Base-by-base conservation (phyloP, 139 green algal genomes). In the Picochlorum costavermella region DNA sequence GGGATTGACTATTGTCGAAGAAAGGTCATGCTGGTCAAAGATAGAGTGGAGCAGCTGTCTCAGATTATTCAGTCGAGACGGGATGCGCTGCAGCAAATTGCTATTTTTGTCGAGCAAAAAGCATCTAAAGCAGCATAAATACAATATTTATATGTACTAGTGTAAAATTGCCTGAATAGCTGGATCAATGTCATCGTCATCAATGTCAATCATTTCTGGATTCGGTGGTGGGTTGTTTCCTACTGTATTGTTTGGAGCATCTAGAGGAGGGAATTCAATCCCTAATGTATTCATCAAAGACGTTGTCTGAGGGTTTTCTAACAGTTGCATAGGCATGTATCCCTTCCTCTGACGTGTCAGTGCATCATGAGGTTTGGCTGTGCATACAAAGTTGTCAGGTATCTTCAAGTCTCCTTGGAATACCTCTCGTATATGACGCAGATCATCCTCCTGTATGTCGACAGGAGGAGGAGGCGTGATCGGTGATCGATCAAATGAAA, bases 351-450 rank as follows among this genome's bases (percentile, higher is more conserved):
- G 63, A 44, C 8, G 20, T 31, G 43, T 40, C 16, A 23, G 14
- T 28, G 46, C 3, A 5, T 26, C 46, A 61, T 84, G 80, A 0
- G 78, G 63, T 1, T 70, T 61, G 3, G 72, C 83, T 2, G 88
- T 94, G 23, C 57, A 55, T 40, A 28, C 20, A 69, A 93, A 95
- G 70, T 95, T 93, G 10, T 71, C n/a, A 11, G 88, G 86, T 11
- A 95, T 73, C 5, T 46, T 26, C 9, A 64, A 20, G 13, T 56
- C 65, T 30, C 80, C 80, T 6, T 61, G 57, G n/a, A 59, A 70
- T 33, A 37, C 30, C 40, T 55, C 59, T 36, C 63, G 48, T 8
- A 45, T 55, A 8, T 40, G 33, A 40, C 33, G 33, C 33, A 40
- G 33, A 28, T 75, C 33, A 4, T 50, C 55, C 1, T 49, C 50